Conservation (phyloP, 768 basidiomycete species). For the Exsudoporus frostii region DNA sequence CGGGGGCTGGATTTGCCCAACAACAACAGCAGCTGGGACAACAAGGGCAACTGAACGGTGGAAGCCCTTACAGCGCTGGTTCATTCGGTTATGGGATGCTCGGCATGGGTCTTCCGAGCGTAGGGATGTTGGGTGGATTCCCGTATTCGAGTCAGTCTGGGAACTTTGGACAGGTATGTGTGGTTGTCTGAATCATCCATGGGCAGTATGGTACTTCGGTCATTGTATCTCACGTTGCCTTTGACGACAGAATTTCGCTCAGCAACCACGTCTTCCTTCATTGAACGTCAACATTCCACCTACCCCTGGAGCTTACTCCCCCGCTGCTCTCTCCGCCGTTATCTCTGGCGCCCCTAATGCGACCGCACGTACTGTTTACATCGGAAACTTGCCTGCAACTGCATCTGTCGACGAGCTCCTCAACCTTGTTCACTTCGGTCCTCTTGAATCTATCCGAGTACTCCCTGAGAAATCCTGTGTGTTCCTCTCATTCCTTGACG, state of each 20-base stretch:
- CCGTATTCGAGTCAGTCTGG: slow-evolving; percentile 70
- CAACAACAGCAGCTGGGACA: slow-evolving; percentile 31
- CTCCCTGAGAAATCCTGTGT: slow-evolving; percentile 97
- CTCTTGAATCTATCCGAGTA: slow-evolving; percentile 91
- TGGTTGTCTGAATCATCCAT: neutral
- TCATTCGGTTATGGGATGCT: slow-evolving; percentile 69
- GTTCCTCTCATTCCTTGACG: slow-evolving; percentile 97
- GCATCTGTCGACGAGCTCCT: slow-evolving; percentile 97
- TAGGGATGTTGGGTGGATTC: slow-evolving; percentile 71
- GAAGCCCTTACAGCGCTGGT: slow-evolving; percentile 50
- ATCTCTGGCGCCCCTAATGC: slow-evolving; percentile 56
- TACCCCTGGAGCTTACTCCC: slow-evolving; percentile 73
- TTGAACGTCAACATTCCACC: slow-evolving; percentile 66
- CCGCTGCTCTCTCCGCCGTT: slow-evolving; percentile 73
- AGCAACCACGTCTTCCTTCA: slow-evolving; percentile 55
- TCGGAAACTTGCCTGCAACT: slow-evolving; percentile 92
- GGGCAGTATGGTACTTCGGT: neutral
- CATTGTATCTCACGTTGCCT: neutral
- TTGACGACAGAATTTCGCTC: slow-evolving; percentile 40
- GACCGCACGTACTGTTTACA: slow-evolving; percentile 89
- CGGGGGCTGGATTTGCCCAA: slow-evolving; percentile 53
- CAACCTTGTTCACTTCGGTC: slow-evolving; percentile 96
- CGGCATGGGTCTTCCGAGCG: slow-evolving; percentile 74
- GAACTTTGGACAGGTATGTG: slow-evolving; percentile 59
- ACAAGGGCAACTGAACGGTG: slow-evolving; percentile 44